These are phyloP conservation scores for Aspergillus mulundensis DNA, from an alignment of 495 filamentous ascomycete genomes.

Conservation along the genomic window DNA sequence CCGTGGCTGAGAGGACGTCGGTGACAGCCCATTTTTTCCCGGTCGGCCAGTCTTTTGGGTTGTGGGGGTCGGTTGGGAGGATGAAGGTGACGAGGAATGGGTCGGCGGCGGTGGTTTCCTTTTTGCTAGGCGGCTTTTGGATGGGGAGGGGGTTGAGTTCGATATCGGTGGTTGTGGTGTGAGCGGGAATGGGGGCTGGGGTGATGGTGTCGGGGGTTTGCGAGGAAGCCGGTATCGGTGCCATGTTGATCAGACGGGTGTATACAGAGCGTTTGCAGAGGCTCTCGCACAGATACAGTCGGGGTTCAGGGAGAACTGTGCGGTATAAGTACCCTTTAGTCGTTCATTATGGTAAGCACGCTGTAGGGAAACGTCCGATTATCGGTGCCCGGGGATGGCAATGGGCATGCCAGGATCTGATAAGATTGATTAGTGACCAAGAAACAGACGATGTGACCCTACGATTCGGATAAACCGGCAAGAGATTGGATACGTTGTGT, in stretches of 20 bases:
- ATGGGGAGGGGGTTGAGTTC: neutral
- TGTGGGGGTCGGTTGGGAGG: slow-evolving; percentile 30
- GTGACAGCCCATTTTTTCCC: slow-evolving; percentile 53
- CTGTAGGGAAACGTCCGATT: neutral
- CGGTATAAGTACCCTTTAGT: neutral
- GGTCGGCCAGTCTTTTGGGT: slow-evolving; percentile 43
- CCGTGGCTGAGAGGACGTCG: slow-evolving; percentile 33
- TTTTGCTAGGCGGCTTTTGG: neutral
- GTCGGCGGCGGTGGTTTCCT: neutral
- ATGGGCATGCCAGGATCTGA: neutral
- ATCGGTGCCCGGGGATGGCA: neutral
- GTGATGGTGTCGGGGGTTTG: neutral
- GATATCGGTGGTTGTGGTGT: neutral
- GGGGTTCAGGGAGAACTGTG: neutral
- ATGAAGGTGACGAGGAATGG: slow-evolving; percentile 34
- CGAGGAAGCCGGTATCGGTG: neutral
- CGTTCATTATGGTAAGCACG: too few relatives aligned
- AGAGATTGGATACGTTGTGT: too few relatives aligned
- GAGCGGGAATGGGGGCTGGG: neutral
- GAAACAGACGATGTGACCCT: neutral
- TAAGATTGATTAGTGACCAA: neutral
- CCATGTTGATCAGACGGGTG: neutral
- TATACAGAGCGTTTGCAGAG: neutral
- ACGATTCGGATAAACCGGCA: neutral
- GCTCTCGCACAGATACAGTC: neutral